A percentile compares a stretch with the other conserved stretches of the same genome.
These are phyloP conservation scores for Pseudogymnoascus sp. DNA, from an alignment of 2,329 filamentous ascomycete species.

Conservation along the genomic window DNA sequence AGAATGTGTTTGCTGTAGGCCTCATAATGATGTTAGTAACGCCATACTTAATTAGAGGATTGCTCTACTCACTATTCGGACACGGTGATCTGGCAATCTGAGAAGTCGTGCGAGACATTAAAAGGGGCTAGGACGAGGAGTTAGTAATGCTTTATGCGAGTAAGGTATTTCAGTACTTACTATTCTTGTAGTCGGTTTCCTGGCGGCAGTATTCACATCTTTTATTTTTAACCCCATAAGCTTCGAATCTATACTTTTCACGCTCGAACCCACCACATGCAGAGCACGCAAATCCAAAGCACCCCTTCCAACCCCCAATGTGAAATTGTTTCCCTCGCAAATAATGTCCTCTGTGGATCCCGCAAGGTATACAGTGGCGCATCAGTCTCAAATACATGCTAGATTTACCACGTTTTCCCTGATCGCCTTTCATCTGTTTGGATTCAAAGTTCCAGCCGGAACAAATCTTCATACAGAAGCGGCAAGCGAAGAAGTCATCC, in stretches of 20 bases:
- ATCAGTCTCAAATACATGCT: rapidly evolving
- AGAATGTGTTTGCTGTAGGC: background rate
- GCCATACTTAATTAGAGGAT: background rate
- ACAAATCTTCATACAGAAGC: background rate
- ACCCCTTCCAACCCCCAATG: background rate
- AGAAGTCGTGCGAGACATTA: background rate
- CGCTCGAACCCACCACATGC: background rate
- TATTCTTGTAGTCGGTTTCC: background rate
- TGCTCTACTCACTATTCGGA: background rate
- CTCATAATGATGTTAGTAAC: background rate
- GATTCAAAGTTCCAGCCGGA: background rate
- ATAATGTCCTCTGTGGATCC: background rate
- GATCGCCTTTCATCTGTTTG: background rate
- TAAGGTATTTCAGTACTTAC: background rate
- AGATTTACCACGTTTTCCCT: background rate
- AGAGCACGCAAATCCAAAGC: background rate
- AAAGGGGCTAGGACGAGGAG: background rate
- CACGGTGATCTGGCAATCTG: background rate
- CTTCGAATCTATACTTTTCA: background rate
- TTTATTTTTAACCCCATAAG: background rate
- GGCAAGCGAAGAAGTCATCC: background rate
- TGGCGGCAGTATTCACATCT: background rate
- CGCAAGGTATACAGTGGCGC: background rate
- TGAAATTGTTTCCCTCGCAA: background rate
- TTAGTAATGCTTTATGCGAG: background rate